Evolutionary conservation across 2,329 filamentous ascomycete genomes (phyloP).

Genomic region (Aureobasidium musti): DNA sequence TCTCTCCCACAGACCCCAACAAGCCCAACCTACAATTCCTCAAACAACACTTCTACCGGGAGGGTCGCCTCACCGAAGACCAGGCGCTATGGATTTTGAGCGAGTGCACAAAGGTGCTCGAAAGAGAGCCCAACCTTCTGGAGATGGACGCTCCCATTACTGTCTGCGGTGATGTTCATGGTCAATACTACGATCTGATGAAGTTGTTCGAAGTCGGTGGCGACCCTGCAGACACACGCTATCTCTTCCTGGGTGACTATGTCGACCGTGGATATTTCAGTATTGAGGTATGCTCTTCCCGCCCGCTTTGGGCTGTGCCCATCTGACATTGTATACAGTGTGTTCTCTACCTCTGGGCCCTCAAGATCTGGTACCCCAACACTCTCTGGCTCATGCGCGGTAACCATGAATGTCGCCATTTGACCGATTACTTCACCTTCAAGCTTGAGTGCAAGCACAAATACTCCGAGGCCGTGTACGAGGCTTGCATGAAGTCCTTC

Average conservation of each 20-base stretch:
- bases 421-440: slow-evolving; percentile 99
- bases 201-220: slow-evolving; percentile 98
- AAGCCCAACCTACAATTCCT: slow-evolving; percentile 94
- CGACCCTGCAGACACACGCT: slow-evolving; percentile 92
- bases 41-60: slow-evolving; percentile 97
- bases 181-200: slow-evolving; percentile 99
- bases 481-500: slow-evolving; percentile 98
- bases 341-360: slow-evolving; percentile 93
- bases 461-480: slow-evolving; percentile 93
- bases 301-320: background rate
- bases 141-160: slow-evolving; percentile 99
- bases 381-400: slow-evolving; percentile 95
- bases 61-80: slow-evolving; percentile 94
- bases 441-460: slow-evolving; percentile 99
- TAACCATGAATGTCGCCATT: slow-evolving; percentile 97
- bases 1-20: slow-evolving; percentile 76
- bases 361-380: slow-evolving; percentile 99
- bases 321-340: slow-evolving; percentile 58
- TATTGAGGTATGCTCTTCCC: slow-evolving; percentile 66
- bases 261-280: slow-evolving; percentile 98
- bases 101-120: slow-evolving; percentile 82
- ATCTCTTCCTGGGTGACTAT: slow-evolving; percentile 96
- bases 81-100: slow-evolving; percentile 95
- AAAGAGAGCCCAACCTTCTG: slow-evolving; percentile 87
- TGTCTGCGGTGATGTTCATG: slow-evolving; percentile 96